Base-by-base conservation (phyloP, 2,329 filamentous ascomycete species). In the Penicillium sp. region DNA sequence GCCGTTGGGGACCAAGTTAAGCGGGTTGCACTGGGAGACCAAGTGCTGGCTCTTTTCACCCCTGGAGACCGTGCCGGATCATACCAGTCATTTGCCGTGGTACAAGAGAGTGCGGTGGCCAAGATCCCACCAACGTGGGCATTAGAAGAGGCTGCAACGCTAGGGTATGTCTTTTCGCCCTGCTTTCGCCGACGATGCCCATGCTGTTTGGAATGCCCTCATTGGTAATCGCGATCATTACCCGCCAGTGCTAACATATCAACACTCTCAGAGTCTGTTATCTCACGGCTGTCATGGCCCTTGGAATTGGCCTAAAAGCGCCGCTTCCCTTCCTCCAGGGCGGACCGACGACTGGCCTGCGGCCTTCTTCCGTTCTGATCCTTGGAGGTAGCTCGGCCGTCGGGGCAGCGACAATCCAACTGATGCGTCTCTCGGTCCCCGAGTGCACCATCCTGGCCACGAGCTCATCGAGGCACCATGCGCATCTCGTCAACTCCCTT, bases 371-470 rank as follows among this genome's bases (percentile, higher is more conserved):
- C 0, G 47, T 68, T 19, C 60, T 70, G 2, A 51, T 70, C 9
- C 49, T 68, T 0, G 64, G 65, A 21, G 67, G 61, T 14, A 62
- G 61, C 39, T 66, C 65, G 4, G 54, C 48, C 2, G 47, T 63
- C 23, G 67, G 65, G 4, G 47, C 56, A 2, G 50, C 56, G 3
- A 58, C 59, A 10, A 59, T 69, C 19, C 64, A 68, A 44, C 57
- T 68, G 10, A 54, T 68, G 3, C 63, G 64, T 8, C 35, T 59
- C 4, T 60, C 63, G 4, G 50, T 62, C 8, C 58, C 60, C 3
- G 41, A 43, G 3, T 48, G 49, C 7, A 50, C 40, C 4, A 61
- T 68, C 16, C 47, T 67, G 8, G 38, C 59, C 3, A 67, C 63
- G 13, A 66, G 62, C 45, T 66, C 43, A 4, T 29, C 31, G 1